phyloP scores from a whole-genome alignment of 345 rosid genomes.

The Firmiana major region DNA sequence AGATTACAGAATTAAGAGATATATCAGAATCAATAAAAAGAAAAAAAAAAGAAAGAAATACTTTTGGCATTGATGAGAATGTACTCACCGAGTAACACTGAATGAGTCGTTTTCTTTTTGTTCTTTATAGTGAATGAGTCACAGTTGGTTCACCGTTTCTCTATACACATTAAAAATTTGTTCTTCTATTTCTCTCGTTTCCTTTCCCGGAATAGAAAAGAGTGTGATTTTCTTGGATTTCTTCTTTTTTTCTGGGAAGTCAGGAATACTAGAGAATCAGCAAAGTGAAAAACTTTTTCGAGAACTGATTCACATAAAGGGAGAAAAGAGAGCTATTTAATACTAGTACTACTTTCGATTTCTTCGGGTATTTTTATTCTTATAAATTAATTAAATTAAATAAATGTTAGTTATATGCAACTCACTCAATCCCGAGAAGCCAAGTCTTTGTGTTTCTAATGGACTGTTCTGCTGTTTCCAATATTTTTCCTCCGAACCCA shows the following conservation, averaged over 20 bases:
- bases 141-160: constrained; percentile 10
- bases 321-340: background rate
- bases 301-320: constrained; percentile 21
- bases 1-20: constrained; percentile 18
- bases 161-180: background rate
- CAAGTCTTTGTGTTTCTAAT: no score
- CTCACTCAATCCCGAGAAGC: no score
- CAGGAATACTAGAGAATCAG: constrained; percentile 24
- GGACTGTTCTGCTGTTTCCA: no score
- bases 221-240: constrained; percentile 18
- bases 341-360: background rate
- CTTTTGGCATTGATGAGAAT: constrained; percentile 21
- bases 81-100: constrained; percentile 30
- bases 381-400: no score
- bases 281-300: background rate
- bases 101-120: background rate
- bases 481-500: no score
- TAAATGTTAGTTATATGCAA: no score
- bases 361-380: no score
- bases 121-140: background rate
- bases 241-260: background rate
- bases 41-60: background rate
- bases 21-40: constrained; percentile 20
- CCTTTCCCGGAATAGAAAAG: constrained; percentile 14
- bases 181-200: background rate